Evolutionary conservation across 139 green algal genomes (phyloP).

Genomic region (Tetratostichococcus sp.): DNA sequence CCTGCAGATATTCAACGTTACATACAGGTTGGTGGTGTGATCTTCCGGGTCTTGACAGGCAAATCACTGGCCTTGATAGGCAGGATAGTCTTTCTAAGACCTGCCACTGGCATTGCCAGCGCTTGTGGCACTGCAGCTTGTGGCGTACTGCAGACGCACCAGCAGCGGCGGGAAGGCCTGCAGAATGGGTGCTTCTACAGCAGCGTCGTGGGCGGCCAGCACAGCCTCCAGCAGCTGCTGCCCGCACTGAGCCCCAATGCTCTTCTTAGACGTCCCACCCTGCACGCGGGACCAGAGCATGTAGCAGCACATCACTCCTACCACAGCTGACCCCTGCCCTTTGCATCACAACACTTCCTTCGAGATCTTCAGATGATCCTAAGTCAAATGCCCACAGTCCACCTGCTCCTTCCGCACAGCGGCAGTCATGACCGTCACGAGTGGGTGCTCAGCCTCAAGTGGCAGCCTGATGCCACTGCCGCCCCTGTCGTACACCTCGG

Average conservation of each 20-base stretch:
- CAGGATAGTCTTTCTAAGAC: not conserved
- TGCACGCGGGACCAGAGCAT: not conserved
- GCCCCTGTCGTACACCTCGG: slow-evolving; percentile 31
- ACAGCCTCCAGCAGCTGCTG: slow-evolving; percentile 4
- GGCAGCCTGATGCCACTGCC: slow-evolving; percentile 50
- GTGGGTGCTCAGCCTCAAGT: slow-evolving; percentile 38
- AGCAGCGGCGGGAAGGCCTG: not conserved
- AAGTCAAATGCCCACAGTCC: no score
- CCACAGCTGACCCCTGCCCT: no score
- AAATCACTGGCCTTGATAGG: no score
- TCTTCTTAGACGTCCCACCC: not conserved
- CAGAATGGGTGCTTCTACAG: not conserved
- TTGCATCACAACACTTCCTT: no score
- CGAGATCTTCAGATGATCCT: no score
- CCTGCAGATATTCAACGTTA: no score
- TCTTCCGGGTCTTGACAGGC: no score
- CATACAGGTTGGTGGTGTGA: no score
- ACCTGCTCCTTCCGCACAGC: slow-evolving; percentile 18
- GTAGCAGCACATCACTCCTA: no score
- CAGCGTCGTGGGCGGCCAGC: slow-evolving; percentile 4
- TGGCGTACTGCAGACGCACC: no score
- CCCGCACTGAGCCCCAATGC: slow-evolving; percentile 4
- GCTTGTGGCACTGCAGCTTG: no score
- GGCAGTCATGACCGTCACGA: slow-evolving; percentile 45
- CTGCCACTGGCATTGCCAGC: no score